phyloP scores from a whole-genome alignment of 768 basidiomycete species.

The Tylopilus subfusipes region DNA sequence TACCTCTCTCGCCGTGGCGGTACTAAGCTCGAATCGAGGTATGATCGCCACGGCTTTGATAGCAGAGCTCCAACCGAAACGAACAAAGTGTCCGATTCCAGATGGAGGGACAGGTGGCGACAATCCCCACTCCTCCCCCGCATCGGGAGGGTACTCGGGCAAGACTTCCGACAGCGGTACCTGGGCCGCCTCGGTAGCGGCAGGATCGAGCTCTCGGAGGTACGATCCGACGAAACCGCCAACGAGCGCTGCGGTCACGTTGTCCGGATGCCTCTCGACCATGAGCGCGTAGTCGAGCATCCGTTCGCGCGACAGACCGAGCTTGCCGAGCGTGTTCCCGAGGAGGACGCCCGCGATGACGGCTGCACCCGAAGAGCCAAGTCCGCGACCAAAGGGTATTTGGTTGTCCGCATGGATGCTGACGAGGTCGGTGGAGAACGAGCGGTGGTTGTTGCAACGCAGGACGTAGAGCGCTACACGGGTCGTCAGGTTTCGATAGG shows the following conservation, averaged over 20 bases:
- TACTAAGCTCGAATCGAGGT: slow-evolving; percentile 93
- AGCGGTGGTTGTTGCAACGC: slow-evolving; percentile 74
- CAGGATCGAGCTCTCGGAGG: slow-evolving; percentile 80
- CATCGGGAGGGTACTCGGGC: slow-evolving; percentile 93
- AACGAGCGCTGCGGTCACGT: slow-evolving; percentile 94
- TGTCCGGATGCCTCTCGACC: slow-evolving; percentile 99
- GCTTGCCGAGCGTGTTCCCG: slow-evolving; percentile 74
- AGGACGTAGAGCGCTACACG: slow-evolving; percentile 97
- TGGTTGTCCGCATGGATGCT: slow-evolving; percentile 80
- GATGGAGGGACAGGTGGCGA: slow-evolving; percentile 82
- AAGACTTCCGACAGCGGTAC: slow-evolving; percentile 95
- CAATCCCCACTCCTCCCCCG: slow-evolving; percentile 86
- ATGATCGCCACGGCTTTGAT: slow-evolving; percentile 95
- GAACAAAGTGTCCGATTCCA: slow-evolving; percentile 93
- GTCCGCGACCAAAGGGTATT: slow-evolving; percentile 96
- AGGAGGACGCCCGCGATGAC: slow-evolving; percentile 96
- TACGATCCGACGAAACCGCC: slow-evolving; percentile 98
- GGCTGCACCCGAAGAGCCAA: slow-evolving; percentile 98
- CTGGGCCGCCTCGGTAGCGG: slow-evolving; percentile 76
- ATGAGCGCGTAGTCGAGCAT: slow-evolving; percentile 95
- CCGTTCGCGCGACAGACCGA: slow-evolving; percentile 64
- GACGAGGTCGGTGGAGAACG: slow-evolving; percentile 70
- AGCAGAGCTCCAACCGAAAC: slow-evolving; percentile 78
- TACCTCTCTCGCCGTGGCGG: slow-evolving; percentile 88
- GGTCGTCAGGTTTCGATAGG: slow-evolving; percentile 96